Evolutionary conservation across 306 rosid species (phyloP), one percentile per base, ranked within the genome.

Genomic region (Canavalia ensiformis): DNA sequence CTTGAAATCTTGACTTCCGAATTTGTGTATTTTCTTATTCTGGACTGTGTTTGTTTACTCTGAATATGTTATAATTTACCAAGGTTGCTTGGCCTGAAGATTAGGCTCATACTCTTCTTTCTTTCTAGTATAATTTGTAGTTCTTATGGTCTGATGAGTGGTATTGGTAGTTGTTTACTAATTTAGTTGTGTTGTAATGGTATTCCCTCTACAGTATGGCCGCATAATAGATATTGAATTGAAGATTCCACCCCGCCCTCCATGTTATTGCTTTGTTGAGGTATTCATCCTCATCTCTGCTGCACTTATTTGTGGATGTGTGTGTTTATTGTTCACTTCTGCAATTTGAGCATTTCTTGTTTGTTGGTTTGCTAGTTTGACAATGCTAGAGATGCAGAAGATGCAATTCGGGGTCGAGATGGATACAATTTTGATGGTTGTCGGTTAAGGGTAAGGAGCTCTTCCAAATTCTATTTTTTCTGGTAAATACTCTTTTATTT

Each of bases 391-490:
- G 99, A 96, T 81, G 98, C 98, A 0, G 99, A 96, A 74, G 99
- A 93, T 69, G 99, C 99, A 55, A 93, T 96, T 39, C 90, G 97
- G 68, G 99, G 94, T 37, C 90, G 99, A 81, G 99, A 96, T 90
- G 99, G 99, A 74, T 96, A 96, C 88, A 88, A 96, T 86, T 93
- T 96, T 82, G 99, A 96, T 81, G 97, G 98, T 25, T 96, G 99
- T 83, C 97, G 99, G 11, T 84, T 96, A 72, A 93, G 99, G 91
- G 99, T 96, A 88, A 74, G 58, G 68, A 65, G 45, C 68, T 37
- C 9, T 74, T 41, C 66, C 31, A 31, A 47, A 33, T 8, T 31
- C 67, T 81, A 58, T 47, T 6, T 12, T 39, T 10, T 64, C 7
- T 68, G 56, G 29, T 72, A n/a, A 28, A 28, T 10, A 5, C 28